These are phyloP conservation scores for Trichosporon sp. DNA, from an alignment of 1,284 basidiomycete species.

Conservation along the genomic window DNA sequence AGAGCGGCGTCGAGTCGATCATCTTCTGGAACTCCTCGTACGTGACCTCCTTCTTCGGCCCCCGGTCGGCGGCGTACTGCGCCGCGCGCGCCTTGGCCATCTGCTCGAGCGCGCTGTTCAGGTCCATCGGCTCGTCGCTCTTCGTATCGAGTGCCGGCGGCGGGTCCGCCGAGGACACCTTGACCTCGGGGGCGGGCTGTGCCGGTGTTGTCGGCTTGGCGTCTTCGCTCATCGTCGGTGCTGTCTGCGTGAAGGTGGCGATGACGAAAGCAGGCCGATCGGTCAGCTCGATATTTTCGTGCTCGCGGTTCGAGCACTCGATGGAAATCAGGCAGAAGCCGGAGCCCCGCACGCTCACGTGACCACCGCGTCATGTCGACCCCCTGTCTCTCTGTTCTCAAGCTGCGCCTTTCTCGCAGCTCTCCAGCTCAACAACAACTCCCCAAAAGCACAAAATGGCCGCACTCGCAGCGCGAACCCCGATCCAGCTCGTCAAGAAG, in stretches of 20 bases:
- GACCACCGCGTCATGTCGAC: background rate
- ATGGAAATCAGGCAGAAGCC: background rate
- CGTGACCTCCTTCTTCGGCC: conserved; percentile 32
- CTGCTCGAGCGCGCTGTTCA: conserved; percentile 17
- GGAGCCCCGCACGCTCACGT: conserved; percentile 10
- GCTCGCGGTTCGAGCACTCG: background rate
- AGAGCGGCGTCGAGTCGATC: conserved; percentile 61
- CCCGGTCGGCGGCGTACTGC: conserved; percentile 5
- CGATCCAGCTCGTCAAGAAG: conserved; percentile 40
- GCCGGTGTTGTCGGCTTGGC: background rate
- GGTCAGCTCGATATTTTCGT: background rate
- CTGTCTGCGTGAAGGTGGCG: background rate
- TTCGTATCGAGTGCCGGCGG: background rate
- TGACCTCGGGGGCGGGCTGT: background rate
- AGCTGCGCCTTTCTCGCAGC: background rate
- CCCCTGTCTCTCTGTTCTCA: background rate
- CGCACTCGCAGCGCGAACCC: conserved; percentile 21
- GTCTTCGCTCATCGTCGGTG: background rate
- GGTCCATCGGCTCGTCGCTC: conserved; percentile 14
- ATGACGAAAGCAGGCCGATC: background rate
- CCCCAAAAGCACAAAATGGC: background rate
- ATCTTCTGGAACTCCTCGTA: conserved; percentile 37
- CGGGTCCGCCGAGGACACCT: background rate
- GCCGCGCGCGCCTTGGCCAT: conserved; percentile 19
- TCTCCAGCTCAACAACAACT: background rate